Percentiles rank a stretch among this genome's conserved stretches.
Evolutionary conservation across 2,329 filamentous ascomycete species (phyloP).

Genomic region (Canariomyces notabilis): DNA sequence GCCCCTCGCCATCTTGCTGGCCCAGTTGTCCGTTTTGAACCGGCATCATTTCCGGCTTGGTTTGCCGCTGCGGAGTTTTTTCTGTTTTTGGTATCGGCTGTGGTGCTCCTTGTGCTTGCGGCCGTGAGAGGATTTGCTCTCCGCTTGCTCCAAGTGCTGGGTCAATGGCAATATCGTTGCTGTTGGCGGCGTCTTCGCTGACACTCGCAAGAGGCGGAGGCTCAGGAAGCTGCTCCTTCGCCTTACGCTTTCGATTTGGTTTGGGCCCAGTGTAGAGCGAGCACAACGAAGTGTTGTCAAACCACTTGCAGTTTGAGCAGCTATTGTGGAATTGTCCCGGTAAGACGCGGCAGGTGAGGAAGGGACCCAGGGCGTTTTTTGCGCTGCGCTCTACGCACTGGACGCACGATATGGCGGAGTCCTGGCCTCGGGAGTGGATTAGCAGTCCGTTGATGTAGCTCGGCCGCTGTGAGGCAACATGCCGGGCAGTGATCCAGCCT

Average conservation of each 20-base stretch:
- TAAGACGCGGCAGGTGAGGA: constrained; percentile 24
- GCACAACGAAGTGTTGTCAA: constrained; percentile 26
- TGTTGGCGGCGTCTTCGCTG: not conserved
- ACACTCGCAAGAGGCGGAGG: not conserved
- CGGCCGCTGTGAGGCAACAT: constrained; percentile 26
- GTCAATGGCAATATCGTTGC: not conserved
- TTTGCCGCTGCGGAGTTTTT: not conserved
- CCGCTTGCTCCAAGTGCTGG: no score
- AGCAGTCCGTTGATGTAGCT: constrained; percentile 29
- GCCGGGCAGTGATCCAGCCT: constrained; percentile 28
- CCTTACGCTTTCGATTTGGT: constrained; percentile 27
- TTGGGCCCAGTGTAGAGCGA: constrained; percentile 27
- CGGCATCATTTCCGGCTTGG: constrained; percentile 4
- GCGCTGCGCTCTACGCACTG: constrained; percentile 23
- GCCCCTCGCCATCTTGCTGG: no score
- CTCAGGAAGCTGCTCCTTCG: constrained; percentile 18
- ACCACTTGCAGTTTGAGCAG: constrained; percentile 30
- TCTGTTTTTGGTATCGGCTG: not conserved
- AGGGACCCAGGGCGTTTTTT: constrained; percentile 26
- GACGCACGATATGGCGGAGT: constrained; percentile 19
- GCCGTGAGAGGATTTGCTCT: not conserved
- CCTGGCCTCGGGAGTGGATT: constrained; percentile 27
- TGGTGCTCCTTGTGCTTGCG: not conserved
- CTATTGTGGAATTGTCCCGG: constrained; percentile 24
- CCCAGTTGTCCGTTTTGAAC: not conserved